Conservation (phyloP, 768 basidiomycete species). For the Phanerodontia chrysosporium region DNA sequence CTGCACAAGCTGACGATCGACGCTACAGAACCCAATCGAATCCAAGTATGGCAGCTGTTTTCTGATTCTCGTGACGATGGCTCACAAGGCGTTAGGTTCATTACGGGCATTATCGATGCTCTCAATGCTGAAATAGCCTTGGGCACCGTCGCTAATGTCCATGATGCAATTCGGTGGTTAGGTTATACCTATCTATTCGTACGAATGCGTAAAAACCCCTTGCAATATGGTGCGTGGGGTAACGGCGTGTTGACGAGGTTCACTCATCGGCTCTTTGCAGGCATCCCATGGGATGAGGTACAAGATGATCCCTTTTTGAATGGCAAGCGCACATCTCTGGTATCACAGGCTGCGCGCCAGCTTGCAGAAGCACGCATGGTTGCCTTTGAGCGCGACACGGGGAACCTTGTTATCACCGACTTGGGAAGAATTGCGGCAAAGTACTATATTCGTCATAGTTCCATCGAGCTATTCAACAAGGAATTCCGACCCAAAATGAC, state of each 20-base stretch:
- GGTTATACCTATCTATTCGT: conserved; percentile 97
- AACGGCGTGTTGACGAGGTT: background rate
- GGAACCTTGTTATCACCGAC: conserved; percentile 73
- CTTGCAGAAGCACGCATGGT: conserved; percentile 81
- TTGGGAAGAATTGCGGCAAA: conserved; percentile 94
- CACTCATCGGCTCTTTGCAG: conserved; percentile 32
- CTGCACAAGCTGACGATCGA: background rate
- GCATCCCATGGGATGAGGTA: conserved; percentile 65
- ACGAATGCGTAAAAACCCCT: conserved; percentile 89
- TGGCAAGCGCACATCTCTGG: conserved; percentile 63
- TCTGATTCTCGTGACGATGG: background rate
- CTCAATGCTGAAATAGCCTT: conserved; percentile 94
- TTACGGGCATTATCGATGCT: conserved; percentile 79
- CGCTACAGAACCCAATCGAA: conserved; percentile 82
- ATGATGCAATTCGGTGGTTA: conserved; percentile 90
- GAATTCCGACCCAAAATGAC: conserved; percentile 79
- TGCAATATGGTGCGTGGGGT: conserved; percentile 60
- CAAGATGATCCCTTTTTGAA: conserved; percentile 71
- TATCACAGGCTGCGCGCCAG: conserved; percentile 58
- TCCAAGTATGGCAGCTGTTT: conserved; percentile 63
- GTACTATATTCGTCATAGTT: conserved; percentile 87
- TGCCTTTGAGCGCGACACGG: conserved; percentile 54
- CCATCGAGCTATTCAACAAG: conserved; percentile 83
- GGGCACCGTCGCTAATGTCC: conserved; percentile 84
- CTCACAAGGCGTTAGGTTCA: conserved; percentile 46